Percentiles rank a stretch among this genome's conserved stretches.
These are phyloP conservation scores for Melaleuca quinquenervia DNA, from an alignment of 345 rosid genomes.

Conservation along the genomic window DNA sequence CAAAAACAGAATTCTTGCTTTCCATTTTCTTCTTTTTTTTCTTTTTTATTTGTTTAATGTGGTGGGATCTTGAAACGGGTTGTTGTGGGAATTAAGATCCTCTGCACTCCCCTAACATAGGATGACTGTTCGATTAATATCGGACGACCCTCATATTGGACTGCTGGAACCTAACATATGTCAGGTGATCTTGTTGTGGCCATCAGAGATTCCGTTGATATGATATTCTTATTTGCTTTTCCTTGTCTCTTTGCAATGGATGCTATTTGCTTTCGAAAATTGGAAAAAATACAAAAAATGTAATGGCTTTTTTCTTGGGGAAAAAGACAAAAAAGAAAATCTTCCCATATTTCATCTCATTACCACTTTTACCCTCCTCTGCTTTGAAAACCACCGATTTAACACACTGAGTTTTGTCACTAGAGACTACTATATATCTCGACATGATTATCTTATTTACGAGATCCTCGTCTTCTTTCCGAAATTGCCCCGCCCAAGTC, in stretches of 20 bases:
- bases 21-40: not conserved
- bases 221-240: not conserved
- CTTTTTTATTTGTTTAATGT: not conserved
- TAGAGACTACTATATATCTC: not conserved
- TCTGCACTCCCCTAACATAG: too few species aligned
- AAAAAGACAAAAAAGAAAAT: not conserved
- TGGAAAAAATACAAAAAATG: too few species aligned
- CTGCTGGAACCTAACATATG: too few species aligned
- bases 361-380: not conserved
- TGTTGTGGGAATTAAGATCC: too few species aligned
- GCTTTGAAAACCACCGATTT: not conserved
- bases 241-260: not conserved
- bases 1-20: not conserved
- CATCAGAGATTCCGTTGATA: not conserved
- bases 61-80: not conserved
- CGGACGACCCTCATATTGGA: too few species aligned
- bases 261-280: not conserved
- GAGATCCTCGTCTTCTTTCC: not conserved
- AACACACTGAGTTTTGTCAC: not conserved
- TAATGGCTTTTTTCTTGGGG: not conserved
- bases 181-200: not conserved
- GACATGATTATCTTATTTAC: not conserved
- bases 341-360: not conserved
- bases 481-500: not conserved
- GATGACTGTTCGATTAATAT: too few species aligned